A percentile compares a stretch with the other conserved stretches of the same genome.
Conservation (phyloP, 2,329 filamentous ascomycete species). For the Pseudogymnoascus sp. region DNA sequence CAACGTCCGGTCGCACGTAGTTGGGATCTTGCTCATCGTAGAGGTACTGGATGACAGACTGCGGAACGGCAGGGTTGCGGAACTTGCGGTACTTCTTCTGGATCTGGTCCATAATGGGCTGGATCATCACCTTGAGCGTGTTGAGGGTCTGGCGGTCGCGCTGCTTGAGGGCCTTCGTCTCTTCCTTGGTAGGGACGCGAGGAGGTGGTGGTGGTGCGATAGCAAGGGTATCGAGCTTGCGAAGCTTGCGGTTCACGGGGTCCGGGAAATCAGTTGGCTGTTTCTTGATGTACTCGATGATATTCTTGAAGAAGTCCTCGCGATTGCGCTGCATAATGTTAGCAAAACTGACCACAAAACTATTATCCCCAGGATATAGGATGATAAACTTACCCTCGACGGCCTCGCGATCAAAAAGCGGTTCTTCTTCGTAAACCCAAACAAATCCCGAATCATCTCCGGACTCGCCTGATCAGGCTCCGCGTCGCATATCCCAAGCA, state of each 20-base stretch:
- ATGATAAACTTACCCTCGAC: conserved; percentile 42
- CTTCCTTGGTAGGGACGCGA: conserved; percentile 63
- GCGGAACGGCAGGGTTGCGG: conserved; percentile 69
- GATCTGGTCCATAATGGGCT: conserved; percentile 96
- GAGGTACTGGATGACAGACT: conserved; percentile 68
- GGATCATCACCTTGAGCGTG: conserved; percentile 76
- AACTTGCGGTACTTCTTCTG: conserved; percentile 86
- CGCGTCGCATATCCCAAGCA: conserved; percentile 77
- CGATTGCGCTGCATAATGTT: conserved; percentile 47
- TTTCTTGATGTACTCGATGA: conserved; percentile 71
- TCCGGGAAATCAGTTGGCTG: conserved; percentile 82
- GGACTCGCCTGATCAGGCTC: conserved; percentile 53
- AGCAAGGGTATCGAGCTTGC: conserved; percentile 69
- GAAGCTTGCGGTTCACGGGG: conserved; percentile 75
- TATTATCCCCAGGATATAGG: not conserved
- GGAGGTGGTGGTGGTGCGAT: conserved; percentile 67
- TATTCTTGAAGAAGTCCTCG: conserved; percentile 69
- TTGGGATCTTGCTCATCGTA: conserved; percentile 76
- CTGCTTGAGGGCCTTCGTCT: conserved; percentile 72
- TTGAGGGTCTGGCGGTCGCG: conserved; percentile 80
- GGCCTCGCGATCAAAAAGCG: conserved; percentile 64
- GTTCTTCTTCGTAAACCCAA: conserved; percentile 78
- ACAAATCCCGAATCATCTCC: conserved; percentile 66
- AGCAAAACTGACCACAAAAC: conserved; percentile 17
- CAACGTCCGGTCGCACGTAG: conserved; percentile 52